phyloP scores from a whole-genome alignment of 139 green algal genomes.

The Microglena sp. region DNA sequence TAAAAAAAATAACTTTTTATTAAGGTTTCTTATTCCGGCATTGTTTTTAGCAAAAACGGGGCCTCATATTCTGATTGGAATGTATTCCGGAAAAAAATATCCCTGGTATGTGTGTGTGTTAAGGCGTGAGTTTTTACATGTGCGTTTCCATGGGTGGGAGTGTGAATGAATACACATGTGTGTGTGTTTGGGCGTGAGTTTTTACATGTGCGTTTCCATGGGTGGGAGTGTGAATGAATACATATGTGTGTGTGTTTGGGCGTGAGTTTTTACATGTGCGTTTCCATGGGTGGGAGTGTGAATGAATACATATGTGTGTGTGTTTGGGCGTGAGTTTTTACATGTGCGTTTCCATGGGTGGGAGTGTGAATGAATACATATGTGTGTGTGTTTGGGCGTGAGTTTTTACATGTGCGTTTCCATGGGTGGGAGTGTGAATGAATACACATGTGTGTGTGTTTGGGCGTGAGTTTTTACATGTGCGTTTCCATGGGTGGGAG shows the following conservation, averaged over 20 bases:
- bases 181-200: too few relatives aligned
- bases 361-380: not conserved
- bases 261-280: not conserved
- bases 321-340: not conserved
- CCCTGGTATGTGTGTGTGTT: too few relatives aligned
- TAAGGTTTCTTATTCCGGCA: too few relatives aligned
- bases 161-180: too few relatives aligned
- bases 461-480: not conserved
- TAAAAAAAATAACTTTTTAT: too few relatives aligned
- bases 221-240: not conserved
- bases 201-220: conserved; percentile 1
- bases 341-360: not conserved
- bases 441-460: not conserved
- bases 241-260: not conserved
- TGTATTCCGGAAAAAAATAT: too few relatives aligned
- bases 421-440: not conserved
- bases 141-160: too few relatives aligned
- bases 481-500: not conserved
- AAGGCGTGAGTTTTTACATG: too few relatives aligned
- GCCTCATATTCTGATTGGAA: too few relatives aligned
- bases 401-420: not conserved
- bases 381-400: not conserved
- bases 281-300: not conserved
- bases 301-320: not conserved
- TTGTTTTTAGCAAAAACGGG: too few relatives aligned